Evolutionary conservation across 2,329 filamentous ascomycete species (phyloP), one percentile per base, ranked within the genome.

Genomic region (Calycina herbarum): DNA sequence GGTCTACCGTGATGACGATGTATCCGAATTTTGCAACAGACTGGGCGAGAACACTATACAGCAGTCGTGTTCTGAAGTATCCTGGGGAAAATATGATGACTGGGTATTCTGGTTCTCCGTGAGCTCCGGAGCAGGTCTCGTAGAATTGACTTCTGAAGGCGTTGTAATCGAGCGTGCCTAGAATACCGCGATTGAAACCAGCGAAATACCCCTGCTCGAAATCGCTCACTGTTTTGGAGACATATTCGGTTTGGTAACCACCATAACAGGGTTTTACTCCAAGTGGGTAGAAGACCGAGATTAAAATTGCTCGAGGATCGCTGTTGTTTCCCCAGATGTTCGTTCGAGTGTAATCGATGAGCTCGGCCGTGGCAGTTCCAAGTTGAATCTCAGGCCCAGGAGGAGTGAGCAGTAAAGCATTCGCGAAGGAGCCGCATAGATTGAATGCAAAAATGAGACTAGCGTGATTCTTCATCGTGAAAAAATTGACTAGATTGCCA

Each of bases 1-100:
- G 80, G 67, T 83, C 81, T 61, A 83, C 74, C 3, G 79, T 73
- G 4, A 81, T 72, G 11, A 83, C 79, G 8, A 76, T 76, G 66
- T 77, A 79, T 6, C 81, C 80, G 8, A 75, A 70, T 24, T 78
- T 78, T 8, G 79, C 78, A 59, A 83, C 69, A 24, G 77, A 73
- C 42, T 78, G 75, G 1, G 79, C 79, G 3, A 79, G 74, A 35
- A 73, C 76, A 17, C 73, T 76, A 69, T 82, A 83, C 29, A 79
- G 66, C 1, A 79, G 70, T 1, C 80, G 73, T 5, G 75, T 74
- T 1, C 73, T 73, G n/a, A 73, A 74, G 31, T 75, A 70, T 5
- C 77, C 79, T 7, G 79, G 78, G 7, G 79, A 79, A 65, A 82
- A 75, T 17, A 80, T 61, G 5, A 80, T 57, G 13, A 73, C 61